Evolutionary conservation across 1,284 basidiomycete genomes (phyloP), one percentile per base, ranked within the genome.

Genomic region (Ganoderma boninense): DNA sequence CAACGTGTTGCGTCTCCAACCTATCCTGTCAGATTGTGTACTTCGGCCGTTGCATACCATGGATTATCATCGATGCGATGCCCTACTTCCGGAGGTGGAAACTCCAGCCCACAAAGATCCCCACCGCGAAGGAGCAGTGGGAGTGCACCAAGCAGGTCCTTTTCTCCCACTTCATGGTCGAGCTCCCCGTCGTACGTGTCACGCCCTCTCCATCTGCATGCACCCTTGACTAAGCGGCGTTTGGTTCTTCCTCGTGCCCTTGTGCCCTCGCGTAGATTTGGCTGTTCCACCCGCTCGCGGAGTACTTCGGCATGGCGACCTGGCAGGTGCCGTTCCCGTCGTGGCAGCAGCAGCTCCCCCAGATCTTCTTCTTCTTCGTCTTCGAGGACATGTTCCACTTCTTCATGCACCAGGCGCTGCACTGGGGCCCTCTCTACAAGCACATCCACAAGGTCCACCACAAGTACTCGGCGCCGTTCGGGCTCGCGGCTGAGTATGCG

Each of bases 391-490:
- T 93, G 76, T 98, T 95, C 88, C 97, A 98, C 82, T 94, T 88
- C 81, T 85, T 92, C 79, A 96, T 95, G 14, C 97, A 99, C 84
- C 92, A 95, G 77, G 92, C 92, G 13, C 89, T 98, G 26, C 97
- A 99, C 85, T 95, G 90, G 79, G 95, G 96, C 67, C 86, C 91
- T 4, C 87, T 99, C 69, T 99, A 99, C 90, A 98, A 97, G 85
- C 87, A 98, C 84, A 97, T 99, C 75, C 97, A 99, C 91, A 99
- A 99, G 86, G 87, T 96, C 61, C 95, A 99, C 83, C 97, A 99
- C 90, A 97, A 98, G 80, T 98, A 97, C 84, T 94, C 94, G 26
- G 97, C 97, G 26, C 97, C 97, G 0, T 98, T 99, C 80, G 97
- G 97, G 77, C 90, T 99, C 43, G 97, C 97, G 10, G 97, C 98